Percentiles rank a stretch among this genome's conserved stretches.
phyloP scores from a whole-genome alignment of 176 grass and related monocot species.

The Cocos nucifera region DNA sequence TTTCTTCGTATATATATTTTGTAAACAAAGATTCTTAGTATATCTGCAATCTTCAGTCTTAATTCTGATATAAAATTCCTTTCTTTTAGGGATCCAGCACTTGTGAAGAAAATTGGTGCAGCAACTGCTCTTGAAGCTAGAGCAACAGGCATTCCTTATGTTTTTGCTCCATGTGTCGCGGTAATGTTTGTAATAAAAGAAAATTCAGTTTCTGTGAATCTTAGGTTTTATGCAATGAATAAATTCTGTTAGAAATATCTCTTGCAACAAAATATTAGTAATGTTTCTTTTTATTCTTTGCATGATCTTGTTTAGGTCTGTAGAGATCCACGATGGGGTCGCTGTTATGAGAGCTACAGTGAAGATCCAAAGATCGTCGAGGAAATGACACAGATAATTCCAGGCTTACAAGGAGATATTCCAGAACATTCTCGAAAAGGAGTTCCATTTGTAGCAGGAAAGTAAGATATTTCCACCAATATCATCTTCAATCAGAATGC shows the following conservation, averaged over 20 bases:
- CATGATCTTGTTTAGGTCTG: not conserved
- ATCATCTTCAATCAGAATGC: too few species aligned
- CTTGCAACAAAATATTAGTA: not conserved
- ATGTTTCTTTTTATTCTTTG: not conserved
- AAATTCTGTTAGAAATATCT: too few species aligned
- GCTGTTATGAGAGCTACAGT: not conserved
- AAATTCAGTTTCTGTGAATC: too few species aligned
- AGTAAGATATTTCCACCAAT: not conserved
- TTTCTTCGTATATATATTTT: too few species aligned
- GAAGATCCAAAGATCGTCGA: not conserved
- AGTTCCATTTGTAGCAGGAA: conserved; percentile 4
- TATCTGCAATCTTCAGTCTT: too few species aligned
- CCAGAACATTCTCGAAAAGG: conserved; percentile 1
- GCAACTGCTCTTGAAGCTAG: conserved; percentile 5
- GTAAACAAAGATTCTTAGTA: too few species aligned
- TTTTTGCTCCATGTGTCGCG: conserved; percentile 8
- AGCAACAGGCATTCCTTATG: conserved; percentile 10
- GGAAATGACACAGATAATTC: conserved; percentile 2
- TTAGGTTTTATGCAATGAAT: too few species aligned
- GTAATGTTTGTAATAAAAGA: not conserved
- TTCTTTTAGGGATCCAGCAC: not conserved
- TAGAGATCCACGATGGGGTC: conserved; percentile 9
- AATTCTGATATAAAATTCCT: too few species aligned
- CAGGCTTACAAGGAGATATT: conserved; percentile 4
- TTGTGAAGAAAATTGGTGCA: conserved; percentile 1